phyloP scores from a whole-genome alignment of 1,139 yeast genomes.

The Zygoascus sp. region DNA sequence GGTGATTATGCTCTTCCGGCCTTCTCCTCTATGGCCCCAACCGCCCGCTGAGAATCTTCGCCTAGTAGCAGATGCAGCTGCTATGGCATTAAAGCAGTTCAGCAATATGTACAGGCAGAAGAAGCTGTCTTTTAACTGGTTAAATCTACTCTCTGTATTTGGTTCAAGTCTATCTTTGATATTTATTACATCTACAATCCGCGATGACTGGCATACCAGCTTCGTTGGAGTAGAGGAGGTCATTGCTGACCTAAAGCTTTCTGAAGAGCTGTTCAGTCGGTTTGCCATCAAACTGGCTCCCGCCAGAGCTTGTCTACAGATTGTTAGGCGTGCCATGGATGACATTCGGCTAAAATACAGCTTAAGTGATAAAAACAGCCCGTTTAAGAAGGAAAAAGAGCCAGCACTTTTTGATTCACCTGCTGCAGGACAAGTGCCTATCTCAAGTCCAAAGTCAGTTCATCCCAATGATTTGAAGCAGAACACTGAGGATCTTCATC shows the following conservation, averaged over 20 bases:
- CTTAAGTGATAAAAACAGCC: no score
- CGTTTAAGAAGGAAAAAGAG: no score
- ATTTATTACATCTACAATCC: conserved; percentile 20
- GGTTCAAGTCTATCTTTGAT: conserved; percentile 22
- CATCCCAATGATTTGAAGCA: neutral
- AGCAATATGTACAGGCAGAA: conserved; percentile 19
- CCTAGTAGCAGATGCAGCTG: conserved; percentile 21
- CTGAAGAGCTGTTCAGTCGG: conserved; percentile 17
- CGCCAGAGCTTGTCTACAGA: conserved; percentile 19
- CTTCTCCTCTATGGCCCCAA: conserved; percentile 25
- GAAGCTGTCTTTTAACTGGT: conserved; percentile 24
- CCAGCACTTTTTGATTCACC: neutral
- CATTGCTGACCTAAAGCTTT: conserved; percentile 15
- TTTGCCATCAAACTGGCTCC: conserved; percentile 21
- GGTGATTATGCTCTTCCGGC: conserved; percentile 26
- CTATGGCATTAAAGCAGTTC: conserved; percentile 22
- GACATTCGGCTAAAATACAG: conserved; percentile 1
- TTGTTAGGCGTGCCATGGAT: conserved; percentile 7
- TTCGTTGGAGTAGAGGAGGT: conserved; percentile 16
- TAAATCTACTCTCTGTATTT: conserved; percentile 22
- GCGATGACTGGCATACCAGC: conserved; percentile 13
- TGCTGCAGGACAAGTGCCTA: neutral
- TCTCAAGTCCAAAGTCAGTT: neutral
- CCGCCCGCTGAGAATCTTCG: conserved; percentile 21
- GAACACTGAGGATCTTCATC: neutral